phyloP scores from a whole-genome alignment of 805 yeast genomes.

The Cyberlindnera nakhonratchasimensis region DNA sequence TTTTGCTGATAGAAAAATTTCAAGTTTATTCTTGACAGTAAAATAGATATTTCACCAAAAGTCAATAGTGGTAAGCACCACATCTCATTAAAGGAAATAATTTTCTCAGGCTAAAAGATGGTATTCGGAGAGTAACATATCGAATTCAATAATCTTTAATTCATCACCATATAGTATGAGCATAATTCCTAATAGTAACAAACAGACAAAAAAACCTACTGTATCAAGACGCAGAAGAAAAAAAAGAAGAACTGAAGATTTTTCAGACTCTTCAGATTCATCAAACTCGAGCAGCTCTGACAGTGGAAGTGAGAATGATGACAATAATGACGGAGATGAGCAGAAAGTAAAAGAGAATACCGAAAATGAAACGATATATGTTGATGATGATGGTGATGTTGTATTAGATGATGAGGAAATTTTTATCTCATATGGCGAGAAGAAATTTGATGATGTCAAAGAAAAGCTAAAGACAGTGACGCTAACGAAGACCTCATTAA shows the following conservation, averaged over 20 bases:
- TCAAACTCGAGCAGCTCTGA: slow-evolving; percentile 36
- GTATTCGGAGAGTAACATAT: neutral
- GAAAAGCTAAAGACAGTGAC: slow-evolving; percentile 21
- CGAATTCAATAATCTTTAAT: neutral
- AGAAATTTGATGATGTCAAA: slow-evolving; percentile 14
- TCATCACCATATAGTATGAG: slow-evolving; percentile 18
- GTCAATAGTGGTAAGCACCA: too few relatives aligned
- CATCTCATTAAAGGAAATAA: too few relatives aligned
- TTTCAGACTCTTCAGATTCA: slow-evolving; percentile 52
- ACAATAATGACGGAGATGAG: slow-evolving; percentile 20
- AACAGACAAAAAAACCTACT: slow-evolving; percentile 12
- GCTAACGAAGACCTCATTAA: slow-evolving; percentile 35
- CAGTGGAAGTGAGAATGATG: slow-evolving; percentile 31
- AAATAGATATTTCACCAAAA: too few relatives aligned
- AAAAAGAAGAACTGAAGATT: slow-evolving; percentile 82
- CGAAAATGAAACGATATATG: slow-evolving; percentile 4
- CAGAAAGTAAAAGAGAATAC: slow-evolving; percentile 5
- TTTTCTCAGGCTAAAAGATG: neutral
- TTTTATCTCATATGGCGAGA: slow-evolving; percentile 11
- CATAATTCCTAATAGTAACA: slow-evolving; percentile 24
- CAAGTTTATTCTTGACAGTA: too few relatives aligned
- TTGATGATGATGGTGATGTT: slow-evolving; percentile 23
- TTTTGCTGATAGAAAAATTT: too few relatives aligned
- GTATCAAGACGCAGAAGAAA: slow-evolving; percentile 53
- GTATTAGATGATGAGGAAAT: slow-evolving; percentile 35